phyloP scores from a whole-genome alignment of 1,284 basidiomycete species.

The Xerocomus minutiporus region DNA sequence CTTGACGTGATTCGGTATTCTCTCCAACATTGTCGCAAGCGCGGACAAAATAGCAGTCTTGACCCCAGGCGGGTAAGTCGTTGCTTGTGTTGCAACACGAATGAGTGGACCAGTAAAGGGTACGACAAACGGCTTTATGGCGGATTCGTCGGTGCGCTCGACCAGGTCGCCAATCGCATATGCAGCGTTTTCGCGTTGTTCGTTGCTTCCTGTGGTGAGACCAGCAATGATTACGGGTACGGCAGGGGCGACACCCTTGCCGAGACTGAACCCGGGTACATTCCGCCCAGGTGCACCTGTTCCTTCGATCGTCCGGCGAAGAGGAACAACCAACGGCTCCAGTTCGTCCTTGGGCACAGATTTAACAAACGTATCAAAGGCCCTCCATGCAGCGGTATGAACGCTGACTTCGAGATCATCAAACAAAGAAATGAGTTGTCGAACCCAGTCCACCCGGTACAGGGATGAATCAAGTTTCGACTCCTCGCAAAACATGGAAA shows the following conservation, averaged over 20 bases:
- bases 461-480: conserved; percentile 75
- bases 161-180: conserved; percentile 94
- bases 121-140: conserved; percentile 96
- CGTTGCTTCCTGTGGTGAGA: conserved; percentile 76
- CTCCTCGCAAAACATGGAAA: conserved; percentile 78
- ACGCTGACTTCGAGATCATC: conserved; percentile 77
- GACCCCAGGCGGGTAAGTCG: conserved; percentile 84
- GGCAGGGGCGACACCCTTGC: conserved; percentile 85
- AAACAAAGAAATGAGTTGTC: conserved; percentile 83
- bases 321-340: conserved; percentile 82
- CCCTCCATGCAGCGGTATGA: conserved; percentile 78
- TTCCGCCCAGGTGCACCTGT: conserved; percentile 74
- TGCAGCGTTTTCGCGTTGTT: conserved; percentile 88
- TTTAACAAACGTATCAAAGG: conserved; percentile 88
- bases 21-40: conserved; percentile 75
- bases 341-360: conserved; percentile 90
- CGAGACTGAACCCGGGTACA: conserved; percentile 86
- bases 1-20: conserved; percentile 86
- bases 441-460: conserved; percentile 93
- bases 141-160: conserved; percentile 80
- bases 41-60: conserved; percentile 86
- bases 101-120: conserved; percentile 96
- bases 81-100: conserved; percentile 85
- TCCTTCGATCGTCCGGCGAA: conserved; percentile 85
- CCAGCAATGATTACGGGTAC: conserved; percentile 90